phyloP scores from a whole-genome alignment of 2,329 filamentous ascomycete genomes.

The Zymoseptoria pseudotritici region DNA sequence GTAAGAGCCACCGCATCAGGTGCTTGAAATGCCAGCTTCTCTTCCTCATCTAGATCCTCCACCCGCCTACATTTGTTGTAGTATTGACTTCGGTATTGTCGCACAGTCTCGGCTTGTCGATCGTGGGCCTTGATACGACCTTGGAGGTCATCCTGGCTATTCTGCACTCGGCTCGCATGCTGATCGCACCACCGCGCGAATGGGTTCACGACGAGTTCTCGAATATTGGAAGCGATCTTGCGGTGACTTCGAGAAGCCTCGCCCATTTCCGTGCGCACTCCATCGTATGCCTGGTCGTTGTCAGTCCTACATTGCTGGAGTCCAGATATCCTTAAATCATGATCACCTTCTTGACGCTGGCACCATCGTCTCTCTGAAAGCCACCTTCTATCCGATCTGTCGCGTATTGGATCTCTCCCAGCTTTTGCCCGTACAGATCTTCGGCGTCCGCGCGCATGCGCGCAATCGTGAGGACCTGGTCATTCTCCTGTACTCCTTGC shows the following conservation, averaged over 20 bases:
- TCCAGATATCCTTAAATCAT: constrained; percentile 8
- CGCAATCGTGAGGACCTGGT: constrained; percentile 84
- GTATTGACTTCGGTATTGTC: constrained; percentile 90
- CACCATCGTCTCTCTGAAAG: constrained; percentile 86
- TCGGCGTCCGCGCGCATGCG: constrained; percentile 94
- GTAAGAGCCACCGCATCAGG: constrained; percentile 48
- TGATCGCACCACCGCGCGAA: constrained; percentile 96
- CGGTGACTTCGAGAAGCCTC: constrained; percentile 83
- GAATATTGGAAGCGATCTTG: constrained; percentile 93
- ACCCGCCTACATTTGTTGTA: constrained; percentile 98
- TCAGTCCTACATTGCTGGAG: constrained; percentile 6
- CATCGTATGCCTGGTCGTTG: constrained; percentile 71
- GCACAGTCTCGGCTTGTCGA: constrained; percentile 79
- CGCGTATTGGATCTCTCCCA: constrained; percentile 72
- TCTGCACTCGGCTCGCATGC: constrained; percentile 82
- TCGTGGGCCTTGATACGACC: constrained; percentile 85
- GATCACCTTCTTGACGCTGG: constrained; percentile 81
- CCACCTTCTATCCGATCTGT: constrained; percentile 77
- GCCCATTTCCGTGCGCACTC: constrained; percentile 85
- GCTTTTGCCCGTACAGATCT: constrained; percentile 73
- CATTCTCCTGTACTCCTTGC: constrained; percentile 90
- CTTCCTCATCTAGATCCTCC: constrained; percentile 96
- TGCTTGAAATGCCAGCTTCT: constrained; percentile 94
- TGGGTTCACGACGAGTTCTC: constrained; percentile 87
- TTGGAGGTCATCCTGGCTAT: constrained; percentile 92